Conservation (phyloP, 768 basidiomycete species). For the Phlebiopsis gigantea region DNA sequence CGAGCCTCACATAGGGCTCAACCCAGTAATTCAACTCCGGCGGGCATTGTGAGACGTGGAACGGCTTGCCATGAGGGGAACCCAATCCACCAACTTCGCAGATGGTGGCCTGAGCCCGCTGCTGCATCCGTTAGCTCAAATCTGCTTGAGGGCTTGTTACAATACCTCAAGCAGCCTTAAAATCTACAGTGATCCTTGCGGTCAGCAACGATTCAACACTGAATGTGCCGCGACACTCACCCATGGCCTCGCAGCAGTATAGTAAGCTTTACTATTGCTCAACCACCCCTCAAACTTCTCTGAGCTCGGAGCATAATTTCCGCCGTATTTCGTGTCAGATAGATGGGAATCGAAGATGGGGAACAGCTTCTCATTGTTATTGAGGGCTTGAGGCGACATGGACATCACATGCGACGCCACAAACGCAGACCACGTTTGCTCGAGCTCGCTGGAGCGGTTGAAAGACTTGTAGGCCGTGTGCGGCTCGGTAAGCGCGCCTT, state of each 20-base stretch:
- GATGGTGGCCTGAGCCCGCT: conserved; percentile 18
- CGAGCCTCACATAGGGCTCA: conserved; percentile 12
- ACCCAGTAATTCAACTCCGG: conserved; percentile 8
- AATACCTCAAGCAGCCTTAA: neutral
- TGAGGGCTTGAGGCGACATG: conserved; percentile 10
- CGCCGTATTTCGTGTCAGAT: neutral
- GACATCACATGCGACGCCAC: neutral
- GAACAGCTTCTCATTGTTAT: conserved; percentile 21
- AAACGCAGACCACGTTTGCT: neutral
- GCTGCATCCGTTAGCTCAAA: neutral
- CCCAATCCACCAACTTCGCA: conserved; percentile 1
- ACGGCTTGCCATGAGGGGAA: conserved; percentile 1
- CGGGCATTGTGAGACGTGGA: conserved; percentile 13
- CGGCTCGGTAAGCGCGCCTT: neutral
- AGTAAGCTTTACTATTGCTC: conserved; percentile 20
- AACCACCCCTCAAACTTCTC: conserved; percentile 18
- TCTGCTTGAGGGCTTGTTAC: neutral
- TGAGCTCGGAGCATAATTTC: conserved; percentile 10
- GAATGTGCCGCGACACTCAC: conserved; percentile 10
- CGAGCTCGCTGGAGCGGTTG: neutral
- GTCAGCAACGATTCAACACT: neutral
- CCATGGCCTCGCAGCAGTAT: conserved; percentile 17
- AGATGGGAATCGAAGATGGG: conserved; percentile 15
- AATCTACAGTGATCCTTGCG: neutral
- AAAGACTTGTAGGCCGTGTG: neutral